Conservation (phyloP, 129 eudicot genomes). For the Saposhnikovia divaricata region DNA sequence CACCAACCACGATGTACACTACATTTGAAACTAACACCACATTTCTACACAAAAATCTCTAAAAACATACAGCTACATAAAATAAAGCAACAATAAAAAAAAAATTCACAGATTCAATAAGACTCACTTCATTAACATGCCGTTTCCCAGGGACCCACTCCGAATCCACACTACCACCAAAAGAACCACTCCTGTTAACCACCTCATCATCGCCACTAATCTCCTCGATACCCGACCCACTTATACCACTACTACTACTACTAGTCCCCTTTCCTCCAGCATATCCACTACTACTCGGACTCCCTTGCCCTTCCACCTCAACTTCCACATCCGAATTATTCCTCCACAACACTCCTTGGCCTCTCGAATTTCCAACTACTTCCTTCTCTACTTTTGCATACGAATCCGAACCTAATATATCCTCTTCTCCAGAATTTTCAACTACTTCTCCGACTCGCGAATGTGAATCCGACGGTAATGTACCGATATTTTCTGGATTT, state of each 20-base stretch:
- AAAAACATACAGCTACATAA: not conserved
- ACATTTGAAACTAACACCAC: not conserved
- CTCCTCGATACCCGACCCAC: slow-evolving; percentile 42
- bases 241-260: slow-evolving; percentile 42
- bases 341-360: slow-evolving; percentile 30
- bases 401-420: not conserved
- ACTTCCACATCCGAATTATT: slow-evolving; percentile 28
- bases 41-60: not conserved
- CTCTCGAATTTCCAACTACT: slow-evolving; percentile 19
- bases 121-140: slow-evolving; percentile 54
- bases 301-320: slow-evolving; percentile 39
- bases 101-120: not conserved
- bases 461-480: not conserved
- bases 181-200: slow-evolving; percentile 14
- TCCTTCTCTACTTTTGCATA: no score
- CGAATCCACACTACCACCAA: slow-evolving; percentile 29
- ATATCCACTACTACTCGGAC: slow-evolving; percentile 95
- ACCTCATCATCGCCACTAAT: slow-evolving; percentile 25
- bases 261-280: slow-evolving; percentile 93
- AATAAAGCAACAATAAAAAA: not conserved
- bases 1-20: not conserved
- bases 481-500: not conserved
- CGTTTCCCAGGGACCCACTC: slow-evolving; percentile 71
- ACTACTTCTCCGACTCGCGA: slow-evolving; percentile 10
- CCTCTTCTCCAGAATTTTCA: slow-evolving; percentile 15